These are phyloP conservation scores for Arthrobotrys musiformis DNA, from an alignment of 2,329 filamentous ascomycete species.

Conservation along the genomic window DNA sequence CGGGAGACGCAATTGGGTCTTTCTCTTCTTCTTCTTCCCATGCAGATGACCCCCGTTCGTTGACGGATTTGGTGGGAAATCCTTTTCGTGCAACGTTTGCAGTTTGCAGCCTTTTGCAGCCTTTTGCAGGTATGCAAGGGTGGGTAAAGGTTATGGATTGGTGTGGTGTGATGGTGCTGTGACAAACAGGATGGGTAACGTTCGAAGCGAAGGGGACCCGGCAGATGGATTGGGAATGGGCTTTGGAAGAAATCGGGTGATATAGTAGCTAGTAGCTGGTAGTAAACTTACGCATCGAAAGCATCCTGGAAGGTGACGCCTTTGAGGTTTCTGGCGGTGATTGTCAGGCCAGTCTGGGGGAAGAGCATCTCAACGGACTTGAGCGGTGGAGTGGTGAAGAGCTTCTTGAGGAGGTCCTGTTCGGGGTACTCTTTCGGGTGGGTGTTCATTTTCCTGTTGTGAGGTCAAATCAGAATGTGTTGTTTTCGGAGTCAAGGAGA, in stretches of 20 bases:
- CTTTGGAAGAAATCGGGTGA: background rate
- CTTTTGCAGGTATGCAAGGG: background rate
- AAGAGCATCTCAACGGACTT: constrained; percentile 96
- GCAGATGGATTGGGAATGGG: constrained; percentile 29
- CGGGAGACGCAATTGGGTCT: background rate
- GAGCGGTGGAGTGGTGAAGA: constrained; percentile 81
- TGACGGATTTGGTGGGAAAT: constrained; percentile 4
- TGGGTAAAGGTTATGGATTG: background rate
- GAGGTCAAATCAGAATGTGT: constrained; percentile 9
- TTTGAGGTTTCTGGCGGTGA: constrained; percentile 89
- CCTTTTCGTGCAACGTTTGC: constrained; percentile 16
- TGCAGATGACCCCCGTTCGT: background rate
- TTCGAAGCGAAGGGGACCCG: constrained; percentile 20
- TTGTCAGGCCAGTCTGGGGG: constrained; percentile 80
- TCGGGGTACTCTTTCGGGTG: constrained; percentile 77
- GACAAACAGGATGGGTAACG: constrained; percentile 9
- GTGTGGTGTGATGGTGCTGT: constrained; percentile 14
- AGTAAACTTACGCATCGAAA: constrained; percentile 70
- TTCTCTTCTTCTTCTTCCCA: background rate
- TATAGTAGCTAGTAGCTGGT: background rate
- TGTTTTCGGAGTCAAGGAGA: constrained; percentile 6
- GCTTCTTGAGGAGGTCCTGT: constrained; percentile 82
- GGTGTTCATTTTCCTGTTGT: constrained; percentile 87
- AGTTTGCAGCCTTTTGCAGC: background rate
- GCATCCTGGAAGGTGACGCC: constrained; percentile 98